Evolutionary conservation across 805 yeast species (phyloP).

Genomic region (Saccharomycopsis synnaedendra): DNA sequence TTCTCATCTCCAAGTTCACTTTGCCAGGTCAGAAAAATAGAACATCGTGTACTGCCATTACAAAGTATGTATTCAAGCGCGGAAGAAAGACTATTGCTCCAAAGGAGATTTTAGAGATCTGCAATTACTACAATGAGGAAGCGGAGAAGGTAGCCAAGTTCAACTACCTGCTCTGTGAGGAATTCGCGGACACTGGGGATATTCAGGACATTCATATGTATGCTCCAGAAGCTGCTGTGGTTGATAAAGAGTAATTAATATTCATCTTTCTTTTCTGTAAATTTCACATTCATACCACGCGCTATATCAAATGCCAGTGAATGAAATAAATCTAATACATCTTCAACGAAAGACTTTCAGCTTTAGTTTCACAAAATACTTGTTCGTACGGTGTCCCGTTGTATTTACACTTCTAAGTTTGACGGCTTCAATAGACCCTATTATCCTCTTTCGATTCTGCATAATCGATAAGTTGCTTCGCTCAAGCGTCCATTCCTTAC

Average conservation of each 20-base stretch:
- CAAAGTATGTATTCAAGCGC: conserved; percentile 74
- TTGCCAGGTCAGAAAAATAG: conserved; percentile 18
- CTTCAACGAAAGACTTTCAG: neutral
- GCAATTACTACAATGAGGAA: conserved; percentile 45
- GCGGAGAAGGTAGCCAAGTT: conserved; percentile 30
- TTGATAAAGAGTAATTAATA: neutral
- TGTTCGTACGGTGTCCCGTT: too few relatives aligned
- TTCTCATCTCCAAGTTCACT: conserved; percentile 51
- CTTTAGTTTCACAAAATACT: too few relatives aligned
- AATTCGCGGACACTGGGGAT: conserved; percentile 27
- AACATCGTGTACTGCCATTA: conserved; percentile 43
- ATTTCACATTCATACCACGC: too few relatives aligned
- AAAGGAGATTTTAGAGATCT: conserved; percentile 38
- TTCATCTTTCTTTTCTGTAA: neutral
- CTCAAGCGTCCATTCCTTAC: too few relatives aligned
- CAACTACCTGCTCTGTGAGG: conserved; percentile 30
- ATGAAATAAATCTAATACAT: too few relatives aligned
- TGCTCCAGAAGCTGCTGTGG: conserved; percentile 1
- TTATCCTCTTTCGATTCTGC: too few relatives aligned
- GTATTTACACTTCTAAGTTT: too few relatives aligned
- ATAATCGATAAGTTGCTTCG: too few relatives aligned
- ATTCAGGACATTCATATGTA: conserved; percentile 22
- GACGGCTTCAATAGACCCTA: too few relatives aligned
- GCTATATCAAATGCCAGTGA: too few relatives aligned
- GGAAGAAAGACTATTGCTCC: conserved; percentile 72